Conservation (phyloP, 257 asterid genomes). For the Verbascum thapsus region DNA sequence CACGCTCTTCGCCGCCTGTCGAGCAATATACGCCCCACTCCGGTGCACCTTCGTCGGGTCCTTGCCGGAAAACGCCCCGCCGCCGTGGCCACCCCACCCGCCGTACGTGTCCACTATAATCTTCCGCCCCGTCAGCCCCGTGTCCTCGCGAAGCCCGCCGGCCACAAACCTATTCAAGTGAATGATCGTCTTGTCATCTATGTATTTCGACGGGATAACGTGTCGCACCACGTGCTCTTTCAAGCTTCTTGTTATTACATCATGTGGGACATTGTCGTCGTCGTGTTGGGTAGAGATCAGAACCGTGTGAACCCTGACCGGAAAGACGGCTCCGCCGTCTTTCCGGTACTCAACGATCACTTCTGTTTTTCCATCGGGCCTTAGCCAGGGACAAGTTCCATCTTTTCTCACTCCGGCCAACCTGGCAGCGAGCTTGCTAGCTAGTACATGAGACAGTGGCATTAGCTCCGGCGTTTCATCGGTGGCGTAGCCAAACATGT, state of each 20-base stretch:
- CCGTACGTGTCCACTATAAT: constrained; percentile 34
- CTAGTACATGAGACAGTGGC: constrained; percentile 36
- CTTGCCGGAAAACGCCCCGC: constrained; percentile 34
- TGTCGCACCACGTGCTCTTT: constrained; percentile 14
- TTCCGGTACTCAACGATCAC: constrained; percentile 30
- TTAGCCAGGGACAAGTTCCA: constrained; percentile 30
- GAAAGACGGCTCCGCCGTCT: constrained; percentile 33
- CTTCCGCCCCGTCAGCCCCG: constrained; percentile 31
- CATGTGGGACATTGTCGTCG: constrained; percentile 16
- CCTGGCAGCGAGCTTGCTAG: constrained; percentile 25
- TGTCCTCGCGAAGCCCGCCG: constrained; percentile 27
- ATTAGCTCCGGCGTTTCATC: constrained; percentile 32
- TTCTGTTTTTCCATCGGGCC: constrained; percentile 36
- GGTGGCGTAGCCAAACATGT: constrained; percentile 36
- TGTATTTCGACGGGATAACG: constrained; percentile 19
- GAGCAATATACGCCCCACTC: constrained; percentile 33
- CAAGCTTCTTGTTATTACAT: constrained; percentile 4
- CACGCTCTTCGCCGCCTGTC: constrained; percentile 38
- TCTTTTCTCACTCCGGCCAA: constrained; percentile 24
- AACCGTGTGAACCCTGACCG: constrained; percentile 28
- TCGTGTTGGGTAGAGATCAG: constrained; percentile 31
- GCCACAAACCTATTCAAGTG: constrained; percentile 1
- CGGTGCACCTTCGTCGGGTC: constrained; percentile 34
- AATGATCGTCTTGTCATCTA: constrained; percentile 17
- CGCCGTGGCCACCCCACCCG: constrained; percentile 34